Percentiles rank a stretch among this genome's conserved stretches.
Evolutionary conservation across 164 flowering plant species (phyloP).

Genomic region (Aristolochia californica): DNA sequence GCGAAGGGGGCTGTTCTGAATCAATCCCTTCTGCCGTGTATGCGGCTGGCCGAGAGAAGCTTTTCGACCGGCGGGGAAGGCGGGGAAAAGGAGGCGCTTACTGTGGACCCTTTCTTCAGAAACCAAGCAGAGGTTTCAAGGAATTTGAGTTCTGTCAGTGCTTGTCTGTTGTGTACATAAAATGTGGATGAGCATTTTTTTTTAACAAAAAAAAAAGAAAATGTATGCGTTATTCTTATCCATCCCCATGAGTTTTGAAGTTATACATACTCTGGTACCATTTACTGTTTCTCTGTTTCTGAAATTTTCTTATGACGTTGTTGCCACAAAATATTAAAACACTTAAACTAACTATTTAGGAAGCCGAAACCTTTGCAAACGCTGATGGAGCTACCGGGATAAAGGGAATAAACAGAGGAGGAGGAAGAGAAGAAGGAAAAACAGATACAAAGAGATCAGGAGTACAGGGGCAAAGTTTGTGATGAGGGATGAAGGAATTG

Average conservation of each 20-base stretch:
- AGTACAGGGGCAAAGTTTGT: background rate
- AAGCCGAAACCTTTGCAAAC: background rate
- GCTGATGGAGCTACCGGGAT: too few species aligned
- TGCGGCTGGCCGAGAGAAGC: background rate
- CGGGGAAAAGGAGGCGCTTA: background rate
- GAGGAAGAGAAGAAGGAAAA: background rate
- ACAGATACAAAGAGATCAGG: background rate
- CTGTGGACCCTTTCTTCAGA: slow-evolving; percentile 1
- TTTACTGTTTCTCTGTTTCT: too few species aligned
- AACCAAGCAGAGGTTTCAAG: background rate
- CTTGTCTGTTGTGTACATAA: background rate
- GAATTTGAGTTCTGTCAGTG: background rate
- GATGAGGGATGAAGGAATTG: background rate
- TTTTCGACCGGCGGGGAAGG: slow-evolving; percentile 3
- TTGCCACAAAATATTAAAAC: background rate
- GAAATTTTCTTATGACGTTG: background rate
- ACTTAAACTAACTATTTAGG: background rate
- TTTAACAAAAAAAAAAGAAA: too few species aligned
- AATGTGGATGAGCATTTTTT: background rate
- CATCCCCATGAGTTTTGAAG: too few species aligned
- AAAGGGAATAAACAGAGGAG: background rate
- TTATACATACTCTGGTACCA: too few species aligned
- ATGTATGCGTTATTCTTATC: background rate
- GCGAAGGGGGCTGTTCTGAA: background rate
- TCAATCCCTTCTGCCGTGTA: background rate